Percentiles rank a stretch among this genome's conserved stretches.
These are phyloP conservation scores for Asterochloris erici DNA, from an alignment of 139 green algal species.

Conservation along the genomic window DNA sequence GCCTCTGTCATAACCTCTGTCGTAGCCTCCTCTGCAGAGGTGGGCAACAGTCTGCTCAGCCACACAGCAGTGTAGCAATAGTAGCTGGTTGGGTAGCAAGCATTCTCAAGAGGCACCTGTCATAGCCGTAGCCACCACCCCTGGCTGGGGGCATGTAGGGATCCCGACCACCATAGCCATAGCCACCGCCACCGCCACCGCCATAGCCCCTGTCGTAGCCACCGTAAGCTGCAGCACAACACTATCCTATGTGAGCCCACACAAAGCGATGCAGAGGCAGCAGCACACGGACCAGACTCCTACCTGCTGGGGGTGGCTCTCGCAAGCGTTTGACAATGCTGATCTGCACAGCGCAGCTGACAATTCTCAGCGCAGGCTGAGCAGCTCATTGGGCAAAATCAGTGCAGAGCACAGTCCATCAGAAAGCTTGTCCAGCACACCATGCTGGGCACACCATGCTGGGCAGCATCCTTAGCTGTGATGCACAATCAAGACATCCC, in stretches of 20 bases:
- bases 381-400: background rate
- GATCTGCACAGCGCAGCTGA: slow-evolving; percentile 24
- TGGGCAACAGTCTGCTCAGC: background rate
- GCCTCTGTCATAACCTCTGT: slow-evolving; percentile 17
- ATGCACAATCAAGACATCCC: background rate
- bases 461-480: background rate
- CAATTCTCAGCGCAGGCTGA: background rate
- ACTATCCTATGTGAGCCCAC: background rate
- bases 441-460: background rate
- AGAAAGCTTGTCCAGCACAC: background rate
- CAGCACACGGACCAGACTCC: background rate
- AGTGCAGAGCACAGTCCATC: background rate
- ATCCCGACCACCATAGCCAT: slow-evolving; percentile 8
- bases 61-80: background rate
- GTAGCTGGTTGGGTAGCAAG: background rate
- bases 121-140: slow-evolving; percentile 3
- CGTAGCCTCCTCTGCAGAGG: slow-evolving; percentile 4
- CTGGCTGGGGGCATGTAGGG: background rate
- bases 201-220: slow-evolving; percentile 15
- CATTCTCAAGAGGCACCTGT: background rate
- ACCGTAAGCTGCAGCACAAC: background rate
- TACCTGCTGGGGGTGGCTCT: slow-evolving; percentile 20
- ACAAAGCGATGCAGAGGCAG: background rate
- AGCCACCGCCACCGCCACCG: slow-evolving; percentile 21
- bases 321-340: slow-evolving; percentile 56